phyloP scores from a whole-genome alignment of 371 early-diverging fungal genomes.

The Saksenaea oblongispora region DNA sequence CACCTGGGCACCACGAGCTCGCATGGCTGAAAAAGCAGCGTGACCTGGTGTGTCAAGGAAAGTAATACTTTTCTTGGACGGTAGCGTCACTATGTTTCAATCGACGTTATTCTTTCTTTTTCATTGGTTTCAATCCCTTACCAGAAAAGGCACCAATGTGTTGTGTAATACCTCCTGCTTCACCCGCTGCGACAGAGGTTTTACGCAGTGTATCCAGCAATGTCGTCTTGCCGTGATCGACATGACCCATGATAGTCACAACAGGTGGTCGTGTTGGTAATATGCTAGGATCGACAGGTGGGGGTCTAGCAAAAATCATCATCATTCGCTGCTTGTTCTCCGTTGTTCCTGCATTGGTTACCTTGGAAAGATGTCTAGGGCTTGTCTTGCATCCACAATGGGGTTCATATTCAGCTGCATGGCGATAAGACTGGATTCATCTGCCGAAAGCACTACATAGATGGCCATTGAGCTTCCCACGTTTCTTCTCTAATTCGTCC shows the following conservation, averaged over 20 bases:
- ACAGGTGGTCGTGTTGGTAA: slow-evolving; percentile 86
- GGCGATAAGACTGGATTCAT: slow-evolving; percentile 85
- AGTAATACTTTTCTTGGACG: slow-evolving; percentile 78
- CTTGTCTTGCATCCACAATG: slow-evolving; percentile 63
- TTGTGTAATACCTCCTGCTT: slow-evolving; percentile 97
- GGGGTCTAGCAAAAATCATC: slow-evolving; percentile 33
- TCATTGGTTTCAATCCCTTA: slow-evolving; percentile 7
- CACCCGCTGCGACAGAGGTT: slow-evolving; percentile 90
- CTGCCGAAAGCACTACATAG: slow-evolving; percentile 70
- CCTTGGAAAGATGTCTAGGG: slow-evolving; percentile 63
- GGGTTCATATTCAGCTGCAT: slow-evolving; percentile 87
- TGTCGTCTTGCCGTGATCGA: slow-evolving; percentile 98
- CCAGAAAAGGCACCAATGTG: slow-evolving; percentile 98
- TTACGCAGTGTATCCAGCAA: slow-evolving; percentile 92
- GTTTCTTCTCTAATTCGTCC: neutral
- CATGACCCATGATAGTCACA: slow-evolving; percentile 98
- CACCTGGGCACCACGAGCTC: slow-evolving; percentile 87
- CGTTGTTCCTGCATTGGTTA: slow-evolving; percentile 14
- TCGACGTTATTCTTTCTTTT: neutral
- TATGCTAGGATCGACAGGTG: slow-evolving; percentile 69
- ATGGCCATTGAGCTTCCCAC: neutral
- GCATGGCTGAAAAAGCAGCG: slow-evolving; percentile 94
- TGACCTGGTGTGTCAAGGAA: slow-evolving; percentile 98
- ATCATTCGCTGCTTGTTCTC: neutral
- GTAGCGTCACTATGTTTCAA: slow-evolving; percentile 46